Conservation (phyloP, 371 early-diverging fungal species). For the Circinella minor region DNA sequence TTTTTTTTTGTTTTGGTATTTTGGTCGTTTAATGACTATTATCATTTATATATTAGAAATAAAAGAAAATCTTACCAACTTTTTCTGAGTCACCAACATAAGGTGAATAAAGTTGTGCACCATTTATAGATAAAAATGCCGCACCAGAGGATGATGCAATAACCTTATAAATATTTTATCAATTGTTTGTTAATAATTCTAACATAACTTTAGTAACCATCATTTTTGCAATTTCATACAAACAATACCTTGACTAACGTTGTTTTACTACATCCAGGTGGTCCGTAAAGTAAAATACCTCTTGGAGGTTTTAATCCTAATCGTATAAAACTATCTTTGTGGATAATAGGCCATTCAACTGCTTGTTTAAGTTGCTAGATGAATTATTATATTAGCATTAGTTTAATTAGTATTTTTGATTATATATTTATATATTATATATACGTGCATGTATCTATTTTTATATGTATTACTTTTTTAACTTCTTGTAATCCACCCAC, state of each 20-base stretch:
- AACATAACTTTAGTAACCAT: not conserved
- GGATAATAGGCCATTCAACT: slow-evolving; percentile 94
- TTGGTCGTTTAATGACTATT: no score
- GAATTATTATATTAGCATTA: no score
- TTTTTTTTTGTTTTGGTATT: not conserved
- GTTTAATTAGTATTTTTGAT: no score
- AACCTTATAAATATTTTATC: slow-evolving; percentile 34
- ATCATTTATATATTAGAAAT: no score
- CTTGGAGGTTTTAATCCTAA: slow-evolving; percentile 86
- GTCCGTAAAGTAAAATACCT: slow-evolving; percentile 96
- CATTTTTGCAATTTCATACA: no score
- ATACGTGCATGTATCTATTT: not conserved
- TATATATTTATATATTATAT: not conserved
- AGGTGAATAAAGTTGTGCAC: slow-evolving; percentile 89
- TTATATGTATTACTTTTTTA: slow-evolving; percentile 65
- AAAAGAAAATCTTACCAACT: slow-evolving; percentile 45
- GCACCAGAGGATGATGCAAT: slow-evolving; percentile 82
- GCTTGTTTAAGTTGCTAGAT: slow-evolving; percentile 81
- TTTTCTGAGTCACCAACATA: slow-evolving; percentile 96
- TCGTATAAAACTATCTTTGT: slow-evolving; percentile 71
- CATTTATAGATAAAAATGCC: slow-evolving; percentile 87
- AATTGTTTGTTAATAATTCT: not conserved
- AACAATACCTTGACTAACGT: slow-evolving; percentile 81
- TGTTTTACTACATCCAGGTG: slow-evolving; percentile 98
- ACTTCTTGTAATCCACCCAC: slow-evolving; percentile 94